Evolutionary conservation across 2,329 filamentous ascomycete genomes (phyloP).

Genomic region (Tolypocladium nubicola): DNA sequence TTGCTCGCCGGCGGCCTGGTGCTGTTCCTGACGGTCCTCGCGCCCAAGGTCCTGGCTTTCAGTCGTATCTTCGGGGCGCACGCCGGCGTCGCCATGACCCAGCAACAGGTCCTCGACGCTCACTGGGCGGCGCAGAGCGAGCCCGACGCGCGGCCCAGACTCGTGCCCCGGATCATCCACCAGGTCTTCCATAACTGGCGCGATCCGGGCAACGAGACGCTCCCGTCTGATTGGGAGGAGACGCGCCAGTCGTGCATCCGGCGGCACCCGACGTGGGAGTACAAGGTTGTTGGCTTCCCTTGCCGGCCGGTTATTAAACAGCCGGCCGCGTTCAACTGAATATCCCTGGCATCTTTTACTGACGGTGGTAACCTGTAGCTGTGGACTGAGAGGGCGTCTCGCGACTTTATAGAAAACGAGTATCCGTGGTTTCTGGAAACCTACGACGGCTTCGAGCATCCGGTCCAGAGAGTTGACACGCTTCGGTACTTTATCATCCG

Average conservation of each 20-base stretch:
- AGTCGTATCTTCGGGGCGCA: conserved; percentile 1
- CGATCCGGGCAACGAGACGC: conserved; percentile 1
- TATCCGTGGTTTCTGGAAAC: conserved; percentile 71
- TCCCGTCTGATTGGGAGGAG: not conserved
- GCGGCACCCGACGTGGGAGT: conserved; percentile 4
- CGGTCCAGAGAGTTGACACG: conserved; percentile 68
- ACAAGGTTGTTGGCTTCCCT: conserved; percentile 2
- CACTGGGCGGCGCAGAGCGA: not conserved
- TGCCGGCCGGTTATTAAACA: not conserved
- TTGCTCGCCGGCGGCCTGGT: not conserved
- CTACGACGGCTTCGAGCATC: conserved; percentile 63
- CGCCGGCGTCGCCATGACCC: conserved; percentile 3
- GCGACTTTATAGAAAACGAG: conserved; percentile 60
- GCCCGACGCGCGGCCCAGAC: not conserved
- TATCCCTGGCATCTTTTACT: not conserved
- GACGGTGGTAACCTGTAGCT: conserved; percentile 22
- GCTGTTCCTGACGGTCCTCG: not conserved
- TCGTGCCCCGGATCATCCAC: conserved; percentile 4
- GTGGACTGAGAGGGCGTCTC: conserved; percentile 63
- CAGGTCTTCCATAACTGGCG: conserved; percentile 2
- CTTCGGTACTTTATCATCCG: conserved; percentile 72
- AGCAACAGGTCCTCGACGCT: not conserved
- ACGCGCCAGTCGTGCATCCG: not conserved
- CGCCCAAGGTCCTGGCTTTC: not conserved
- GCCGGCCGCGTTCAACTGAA: not conserved